Percentiles rank a stretch among this genome's conserved stretches.
These are phyloP conservation scores for Geotrichum fermentans DNA, from an alignment of 1,139 yeast species.

Conservation along the genomic window DNA sequence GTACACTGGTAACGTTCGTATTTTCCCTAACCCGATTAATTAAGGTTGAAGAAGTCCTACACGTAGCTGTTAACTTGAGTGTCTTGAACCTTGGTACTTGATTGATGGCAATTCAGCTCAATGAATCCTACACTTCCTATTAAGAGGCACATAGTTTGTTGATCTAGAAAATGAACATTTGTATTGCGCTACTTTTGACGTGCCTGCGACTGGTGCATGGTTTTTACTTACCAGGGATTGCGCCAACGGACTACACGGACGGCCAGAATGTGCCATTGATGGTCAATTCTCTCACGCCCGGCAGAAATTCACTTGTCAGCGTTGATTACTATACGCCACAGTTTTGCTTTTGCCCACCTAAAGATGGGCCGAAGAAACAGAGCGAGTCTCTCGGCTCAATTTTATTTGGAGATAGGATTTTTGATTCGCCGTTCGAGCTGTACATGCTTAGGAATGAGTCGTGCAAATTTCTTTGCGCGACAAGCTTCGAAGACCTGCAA, in stretches of 20 bases:
- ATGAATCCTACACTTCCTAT: too few species aligned
- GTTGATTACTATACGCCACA: conserved; percentile 29
- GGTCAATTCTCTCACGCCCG: conserved; percentile 87
- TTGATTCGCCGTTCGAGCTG: conserved; percentile 82
- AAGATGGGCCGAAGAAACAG: conserved; percentile 58
- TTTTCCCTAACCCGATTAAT: too few species aligned
- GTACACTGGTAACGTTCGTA: too few species aligned
- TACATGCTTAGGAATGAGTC: conserved; percentile 66
- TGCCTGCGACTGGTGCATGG: conserved; percentile 39
- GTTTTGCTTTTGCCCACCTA: conserved; percentile 79
- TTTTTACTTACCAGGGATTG: conserved; percentile 90
- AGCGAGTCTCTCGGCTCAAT: conserved; percentile 89
- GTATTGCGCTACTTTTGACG: conserved; percentile 4
- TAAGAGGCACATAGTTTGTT: too few species aligned
- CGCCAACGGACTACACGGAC: conserved; percentile 77
- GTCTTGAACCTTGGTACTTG: too few species aligned
- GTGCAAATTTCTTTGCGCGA: conserved; percentile 62
- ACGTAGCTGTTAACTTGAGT: too few species aligned
- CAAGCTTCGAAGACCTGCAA: conserved; percentile 56
- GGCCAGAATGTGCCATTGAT: conserved; percentile 70
- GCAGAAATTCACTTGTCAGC: conserved; percentile 42
- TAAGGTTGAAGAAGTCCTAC: too few species aligned
- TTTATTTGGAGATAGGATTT: conserved; percentile 90
- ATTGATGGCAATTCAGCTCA: too few species aligned
- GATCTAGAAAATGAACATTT: too few species aligned